Evolutionary conservation across 2,329 filamentous ascomycete genomes (phyloP).

Genomic region (Phialemoniopsis sp.): DNA sequence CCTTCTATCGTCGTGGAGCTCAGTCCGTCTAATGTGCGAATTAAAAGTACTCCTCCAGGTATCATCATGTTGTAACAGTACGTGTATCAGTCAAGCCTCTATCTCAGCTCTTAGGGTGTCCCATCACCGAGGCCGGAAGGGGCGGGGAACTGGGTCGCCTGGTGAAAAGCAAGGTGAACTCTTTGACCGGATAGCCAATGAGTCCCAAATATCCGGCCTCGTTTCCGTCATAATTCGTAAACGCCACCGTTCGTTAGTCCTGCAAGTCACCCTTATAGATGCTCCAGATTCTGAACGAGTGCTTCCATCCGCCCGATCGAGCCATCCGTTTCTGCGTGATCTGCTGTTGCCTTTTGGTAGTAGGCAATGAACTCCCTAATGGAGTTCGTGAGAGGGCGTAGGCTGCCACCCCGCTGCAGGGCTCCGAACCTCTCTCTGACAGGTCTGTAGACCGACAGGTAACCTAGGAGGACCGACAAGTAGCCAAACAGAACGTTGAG

Average conservation of each 20-base stretch:
- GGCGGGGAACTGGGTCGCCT: no score
- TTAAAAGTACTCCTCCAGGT: slow-evolving; percentile 5
- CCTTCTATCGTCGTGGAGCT: no score
- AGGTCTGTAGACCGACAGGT: slow-evolving; percentile 59
- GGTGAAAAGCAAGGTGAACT: no score
- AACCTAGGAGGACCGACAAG: slow-evolving; percentile 78
- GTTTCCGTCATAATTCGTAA: no score
- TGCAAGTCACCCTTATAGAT: neutral
- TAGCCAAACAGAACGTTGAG: slow-evolving; percentile 84
- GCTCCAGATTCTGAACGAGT: slow-evolving; percentile 31
- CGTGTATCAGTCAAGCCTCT: no score
- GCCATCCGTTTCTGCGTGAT: slow-evolving; percentile 20
- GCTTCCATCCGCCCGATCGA: slow-evolving; percentile 32
- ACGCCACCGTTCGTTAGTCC: no score
- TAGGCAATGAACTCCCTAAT: slow-evolving; percentile 52
- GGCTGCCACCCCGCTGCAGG: slow-evolving; percentile 35
- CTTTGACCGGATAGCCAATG: no score
- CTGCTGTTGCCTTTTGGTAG: slow-evolving; percentile 35
- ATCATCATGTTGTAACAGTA: no score
- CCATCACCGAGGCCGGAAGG: no score
- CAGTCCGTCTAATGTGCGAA: no score
- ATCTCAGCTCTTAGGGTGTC: no score
- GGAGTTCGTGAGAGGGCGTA: slow-evolving; percentile 42
- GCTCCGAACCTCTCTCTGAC: slow-evolving; percentile 37
- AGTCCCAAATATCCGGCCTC: no score